These are phyloP conservation scores for Rhododendron kiyosumense DNA, from an alignment of 148 eudicot genomes.

Conservation along the genomic window DNA sequence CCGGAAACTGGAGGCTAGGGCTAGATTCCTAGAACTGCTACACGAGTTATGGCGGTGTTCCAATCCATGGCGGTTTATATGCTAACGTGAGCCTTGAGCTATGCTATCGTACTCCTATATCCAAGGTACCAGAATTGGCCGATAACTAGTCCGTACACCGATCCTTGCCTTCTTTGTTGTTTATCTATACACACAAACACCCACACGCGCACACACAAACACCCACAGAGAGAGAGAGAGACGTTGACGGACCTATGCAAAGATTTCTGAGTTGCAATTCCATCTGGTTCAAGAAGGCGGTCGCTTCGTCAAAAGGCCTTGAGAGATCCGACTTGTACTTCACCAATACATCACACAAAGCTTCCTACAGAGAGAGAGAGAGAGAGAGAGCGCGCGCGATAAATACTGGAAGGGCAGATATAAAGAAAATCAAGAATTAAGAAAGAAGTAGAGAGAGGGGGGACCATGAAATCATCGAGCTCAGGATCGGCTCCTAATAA, in stretches of 20 bases:
- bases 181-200: background rate
- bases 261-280: slow-evolving; percentile 63
- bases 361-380: slow-evolving; percentile 37
- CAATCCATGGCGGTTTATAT: background rate
- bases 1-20: slow-evolving; percentile 7
- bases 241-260: slow-evolving; percentile 39
- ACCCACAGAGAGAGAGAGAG: background rate
- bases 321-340: slow-evolving; percentile 79
- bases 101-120: background rate
- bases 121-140: background rate
- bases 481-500: slow-evolving; percentile 77
- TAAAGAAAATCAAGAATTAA: background rate
- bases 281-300: slow-evolving; percentile 60
- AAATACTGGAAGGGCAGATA: background rate
- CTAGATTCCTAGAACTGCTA: background rate
- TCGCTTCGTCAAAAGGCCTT: slow-evolving; percentile 92
- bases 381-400: background rate
- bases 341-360: slow-evolving; percentile 65
- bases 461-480: slow-evolving; percentile 89
- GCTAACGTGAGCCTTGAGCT: background rate
- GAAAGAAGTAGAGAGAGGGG: slow-evolving; percentile 1
- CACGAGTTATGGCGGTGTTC: background rate
- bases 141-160: background rate
- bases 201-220: background rate
- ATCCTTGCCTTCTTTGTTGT: background rate